Conservation (phyloP, 2,329 filamentous ascomycete species). For the Penicillium sp. region DNA sequence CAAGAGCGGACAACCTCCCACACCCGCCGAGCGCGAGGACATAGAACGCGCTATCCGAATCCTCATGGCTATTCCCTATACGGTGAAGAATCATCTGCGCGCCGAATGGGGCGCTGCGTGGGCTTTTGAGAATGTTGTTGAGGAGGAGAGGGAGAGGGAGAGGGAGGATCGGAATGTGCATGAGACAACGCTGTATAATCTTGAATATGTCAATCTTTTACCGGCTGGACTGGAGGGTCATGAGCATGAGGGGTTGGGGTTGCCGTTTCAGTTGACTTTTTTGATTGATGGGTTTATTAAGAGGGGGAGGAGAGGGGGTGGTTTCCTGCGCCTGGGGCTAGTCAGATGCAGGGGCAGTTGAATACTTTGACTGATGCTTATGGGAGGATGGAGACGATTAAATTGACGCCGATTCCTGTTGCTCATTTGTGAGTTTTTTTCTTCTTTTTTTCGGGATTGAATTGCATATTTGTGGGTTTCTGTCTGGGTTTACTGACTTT, state of each 20-base stretch:
- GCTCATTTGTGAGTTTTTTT: constrained; percentile 57
- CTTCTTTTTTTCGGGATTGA: too few species aligned
- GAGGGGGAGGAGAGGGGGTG: constrained; percentile 54
- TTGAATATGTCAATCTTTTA: constrained; percentile 52
- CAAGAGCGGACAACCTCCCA: constrained; percentile 30
- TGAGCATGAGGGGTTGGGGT: constrained; percentile 57
- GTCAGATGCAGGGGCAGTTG: constrained; percentile 56
- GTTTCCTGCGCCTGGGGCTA: constrained; percentile 59
- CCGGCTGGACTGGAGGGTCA: constrained; percentile 51
- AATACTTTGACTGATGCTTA: constrained; percentile 57
- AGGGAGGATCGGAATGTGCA: constrained; percentile 29
- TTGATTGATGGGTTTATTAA: constrained; percentile 60
- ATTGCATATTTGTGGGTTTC: too few species aligned
- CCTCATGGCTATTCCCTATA: constrained; percentile 59
- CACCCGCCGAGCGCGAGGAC: constrained; percentile 49
- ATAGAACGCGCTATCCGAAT: constrained; percentile 58
- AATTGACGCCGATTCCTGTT: constrained; percentile 61
- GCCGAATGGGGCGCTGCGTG: constrained; percentile 57
- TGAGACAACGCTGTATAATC: constrained; percentile 35
- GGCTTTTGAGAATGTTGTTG: constrained; percentile 24
- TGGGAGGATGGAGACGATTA: constrained; percentile 62
- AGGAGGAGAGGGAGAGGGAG: too few species aligned
- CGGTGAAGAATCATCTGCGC: constrained; percentile 61
- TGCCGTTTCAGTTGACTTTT: constrained; percentile 59
- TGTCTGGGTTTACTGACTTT: too few species aligned